Evolutionary conservation across 352 stramenopile genomes (phyloP), one percentile per base, ranked within the genome.

Genomic region (Phytophthora capsici): DNA sequence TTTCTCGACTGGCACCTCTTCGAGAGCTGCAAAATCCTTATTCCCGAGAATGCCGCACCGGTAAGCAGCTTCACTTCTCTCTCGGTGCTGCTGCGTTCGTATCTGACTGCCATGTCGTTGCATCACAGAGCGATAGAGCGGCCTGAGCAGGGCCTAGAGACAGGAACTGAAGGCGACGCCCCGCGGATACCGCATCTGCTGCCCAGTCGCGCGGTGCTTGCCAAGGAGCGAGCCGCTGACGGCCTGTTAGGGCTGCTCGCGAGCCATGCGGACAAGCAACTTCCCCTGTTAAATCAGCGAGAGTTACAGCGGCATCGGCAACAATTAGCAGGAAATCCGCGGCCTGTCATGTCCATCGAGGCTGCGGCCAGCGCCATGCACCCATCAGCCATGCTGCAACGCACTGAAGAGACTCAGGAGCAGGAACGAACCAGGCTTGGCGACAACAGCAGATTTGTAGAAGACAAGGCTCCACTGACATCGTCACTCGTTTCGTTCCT

Each of bases 211-310:
- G 57, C 52, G 13, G 60, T 54, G 20, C 55, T 64, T 23, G 12
- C 56, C 37, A 55, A 53, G 12, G 62, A 67, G 19, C 60, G 43
- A 22, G 53, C 55, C 5, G 46, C 65, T 16, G 52, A 75, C 40
- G 41, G 56, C 6, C 30, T 75, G 34, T 43, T 78, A 19, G 70
- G 66, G 16, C 30, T 75, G 32, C 51, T 78, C 14, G 70, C 70
- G 17, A 72, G 36, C 6, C 70, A 78, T 47, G 70, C 70, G 17
- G 66, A 75, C 36, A 78, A 75, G 19, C 70, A 78, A n/a, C 19
- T 61, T 25, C 70, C 70, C 6, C 37, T 78, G 0, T n/a, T 75
- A 16, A 30, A 78, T 22, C 61, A 66, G 43, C 44, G 47, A 12
- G 49, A 75, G 47, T 36, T 75, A 12, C 46, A 51, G 32, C 61